These are phyloP conservation scores for Myriosclerotinia curreyana DNA, from an alignment of 2,329 filamentous ascomycete genomes.

Conservation along the genomic window DNA sequence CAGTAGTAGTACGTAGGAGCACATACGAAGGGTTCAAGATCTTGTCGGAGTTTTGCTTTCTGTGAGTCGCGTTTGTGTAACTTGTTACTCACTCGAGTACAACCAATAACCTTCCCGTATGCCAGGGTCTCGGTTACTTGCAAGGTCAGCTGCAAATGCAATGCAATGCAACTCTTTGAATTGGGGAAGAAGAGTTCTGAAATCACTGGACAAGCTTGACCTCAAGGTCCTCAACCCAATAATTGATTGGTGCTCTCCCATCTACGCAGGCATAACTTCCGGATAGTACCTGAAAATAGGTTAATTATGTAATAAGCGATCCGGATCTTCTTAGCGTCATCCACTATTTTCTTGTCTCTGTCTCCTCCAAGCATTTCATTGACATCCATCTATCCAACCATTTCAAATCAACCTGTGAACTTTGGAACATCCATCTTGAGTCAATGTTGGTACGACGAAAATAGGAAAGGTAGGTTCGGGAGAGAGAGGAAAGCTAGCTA, in stretches of 20 bases:
- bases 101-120: not conserved
- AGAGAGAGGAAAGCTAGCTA: not conserved
- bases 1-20: too few relatives aligned
- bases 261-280: not conserved
- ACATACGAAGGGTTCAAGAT: not conserved
- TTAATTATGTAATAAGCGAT: too few relatives aligned
- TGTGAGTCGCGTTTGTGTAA: not conserved
- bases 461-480: not conserved
- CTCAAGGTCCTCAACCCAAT: too few relatives aligned
- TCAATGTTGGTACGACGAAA: not conserved
- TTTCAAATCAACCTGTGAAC: too few relatives aligned
- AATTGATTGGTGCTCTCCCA: not conserved
- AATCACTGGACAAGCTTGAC: too few relatives aligned
- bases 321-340: not conserved
- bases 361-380: not conserved
- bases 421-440: too few relatives aligned
- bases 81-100: not conserved
- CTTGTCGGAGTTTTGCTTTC: not conserved
- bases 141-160: not conserved
- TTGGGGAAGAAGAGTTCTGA: not conserved
- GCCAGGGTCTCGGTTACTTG: not conserved
- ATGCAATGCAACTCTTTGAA: not conserved
- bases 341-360: not conserved
- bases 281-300: not conserved
- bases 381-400: not conserved